These are phyloP conservation scores for Monilinia laxa DNA, from an alignment of 2,329 filamentous ascomycete species.

Conservation along the genomic window DNA sequence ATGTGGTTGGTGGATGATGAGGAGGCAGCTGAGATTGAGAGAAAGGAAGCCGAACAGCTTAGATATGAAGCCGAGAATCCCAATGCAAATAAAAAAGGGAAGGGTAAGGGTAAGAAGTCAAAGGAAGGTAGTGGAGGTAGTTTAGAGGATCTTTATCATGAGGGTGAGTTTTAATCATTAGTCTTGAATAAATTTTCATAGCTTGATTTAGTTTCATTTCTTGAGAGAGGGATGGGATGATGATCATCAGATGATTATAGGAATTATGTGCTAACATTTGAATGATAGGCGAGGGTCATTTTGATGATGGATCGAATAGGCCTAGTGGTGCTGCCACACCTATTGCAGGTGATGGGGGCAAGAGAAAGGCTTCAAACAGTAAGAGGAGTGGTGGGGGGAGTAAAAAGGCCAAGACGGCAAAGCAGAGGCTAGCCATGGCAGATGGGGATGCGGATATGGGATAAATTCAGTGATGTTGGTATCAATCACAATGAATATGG, in stretches of 20 bases:
- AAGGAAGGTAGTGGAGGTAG: constrained; percentile 53
- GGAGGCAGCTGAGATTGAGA: constrained; percentile 89
- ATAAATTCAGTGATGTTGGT: neutral
- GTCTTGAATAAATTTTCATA: constrained; percentile 19
- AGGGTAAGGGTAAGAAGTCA: constrained; percentile 53
- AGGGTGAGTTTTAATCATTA: constrained; percentile 65
- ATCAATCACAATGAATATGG: neutral
- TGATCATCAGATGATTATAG: constrained; percentile 3
- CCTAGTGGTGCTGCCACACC: constrained; percentile 85
- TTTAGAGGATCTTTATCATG: constrained; percentile 97
- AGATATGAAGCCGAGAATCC: constrained; percentile 58
- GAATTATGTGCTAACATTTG: constrained; percentile 23
- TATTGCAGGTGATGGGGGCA: constrained; percentile 54
- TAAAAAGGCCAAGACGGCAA: constrained; percentile 67
- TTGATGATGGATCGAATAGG: constrained; percentile 82
- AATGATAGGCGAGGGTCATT: constrained; percentile 82
- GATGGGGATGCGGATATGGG: constrained; percentile 51
- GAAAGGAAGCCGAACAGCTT: constrained; percentile 82
- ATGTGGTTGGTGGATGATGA: constrained; percentile 99
- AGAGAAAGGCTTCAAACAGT: constrained; percentile 41
- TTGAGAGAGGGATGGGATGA: constrained; percentile 21
- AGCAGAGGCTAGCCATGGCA: constrained; percentile 66
- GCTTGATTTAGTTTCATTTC: neutral
- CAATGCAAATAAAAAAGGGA: constrained; percentile 61
- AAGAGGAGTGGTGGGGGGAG: constrained; percentile 50